These are phyloP conservation scores for Kalmanozyma brasiliensis DNA, from an alignment of 1,284 basidiomycete species.

Conservation along the genomic window DNA sequence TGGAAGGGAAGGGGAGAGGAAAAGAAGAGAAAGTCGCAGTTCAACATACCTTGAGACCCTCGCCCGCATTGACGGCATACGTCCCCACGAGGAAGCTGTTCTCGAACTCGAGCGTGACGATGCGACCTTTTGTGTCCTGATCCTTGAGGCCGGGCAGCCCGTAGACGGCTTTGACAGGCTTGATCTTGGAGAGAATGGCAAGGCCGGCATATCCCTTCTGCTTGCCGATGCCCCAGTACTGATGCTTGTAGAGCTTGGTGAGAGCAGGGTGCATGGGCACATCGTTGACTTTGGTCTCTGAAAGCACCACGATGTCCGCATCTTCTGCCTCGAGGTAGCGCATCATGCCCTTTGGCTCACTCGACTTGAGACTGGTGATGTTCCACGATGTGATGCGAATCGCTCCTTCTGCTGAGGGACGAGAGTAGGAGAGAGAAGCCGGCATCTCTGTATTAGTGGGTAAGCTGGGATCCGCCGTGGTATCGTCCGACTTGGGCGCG, in stretches of 20 bases:
- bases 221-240: constrained; percentile 65
- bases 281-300: constrained; percentile 65
- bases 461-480: constrained; percentile 34
- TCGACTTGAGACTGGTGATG: constrained; percentile 61
- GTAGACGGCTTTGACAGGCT: constrained; percentile 73
- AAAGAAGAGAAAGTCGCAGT: not conserved
- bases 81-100: constrained; percentile 80
- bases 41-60: constrained; percentile 77
- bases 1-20: not conserved
- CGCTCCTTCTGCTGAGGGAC: constrained; percentile 24
- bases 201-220: constrained; percentile 75
- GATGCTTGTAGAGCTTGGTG: constrained; percentile 56
- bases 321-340: constrained; percentile 64
- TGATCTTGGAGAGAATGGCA: constrained; percentile 80
- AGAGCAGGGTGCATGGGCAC: constrained; percentile 55
- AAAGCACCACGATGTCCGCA: constrained; percentile 62
- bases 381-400: constrained; percentile 62
- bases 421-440: constrained; percentile 15
- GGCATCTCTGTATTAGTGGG: constrained; percentile 48
- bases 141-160: constrained; percentile 72
- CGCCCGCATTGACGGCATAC: constrained; percentile 88
- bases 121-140: constrained; percentile 54
- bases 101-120: constrained; percentile 80
- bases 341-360: constrained; percentile 61
- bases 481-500: constrained; percentile 33